Percentiles rank a stretch among this genome's conserved stretches.
These are phyloP conservation scores for Arctium minus DNA, from an alignment of 129 eudicot genomes.

Conservation along the genomic window DNA sequence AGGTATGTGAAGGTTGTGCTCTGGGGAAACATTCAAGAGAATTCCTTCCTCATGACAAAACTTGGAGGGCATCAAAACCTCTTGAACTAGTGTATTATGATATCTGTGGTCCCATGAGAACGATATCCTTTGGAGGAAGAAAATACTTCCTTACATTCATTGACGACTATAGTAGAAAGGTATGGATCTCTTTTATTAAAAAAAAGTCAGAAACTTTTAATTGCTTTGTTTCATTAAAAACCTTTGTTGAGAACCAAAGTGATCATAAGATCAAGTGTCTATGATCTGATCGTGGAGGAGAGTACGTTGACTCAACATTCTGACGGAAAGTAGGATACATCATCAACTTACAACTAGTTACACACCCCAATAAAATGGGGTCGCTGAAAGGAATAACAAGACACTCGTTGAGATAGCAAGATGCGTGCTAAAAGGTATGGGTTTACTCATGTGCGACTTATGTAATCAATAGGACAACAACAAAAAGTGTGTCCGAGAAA, in stretches of 20 bases:
- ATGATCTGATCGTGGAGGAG: no score
- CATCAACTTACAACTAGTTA: background rate
- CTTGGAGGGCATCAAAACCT: no score
- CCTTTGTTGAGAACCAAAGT: background rate
- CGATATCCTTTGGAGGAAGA: no score
- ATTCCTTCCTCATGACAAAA: no score
- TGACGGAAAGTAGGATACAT: background rate
- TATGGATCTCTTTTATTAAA: no score
- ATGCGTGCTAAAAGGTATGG: background rate
- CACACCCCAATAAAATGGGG: slow-evolving; percentile 4
- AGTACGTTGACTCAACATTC: background rate
- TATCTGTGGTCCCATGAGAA: no score
- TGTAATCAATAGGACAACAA: background rate
- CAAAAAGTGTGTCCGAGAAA: background rate
- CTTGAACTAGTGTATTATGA: no score
- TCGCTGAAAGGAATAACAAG: background rate
- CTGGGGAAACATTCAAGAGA: no score
- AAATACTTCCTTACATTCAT: no score
- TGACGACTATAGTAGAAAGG: no score
- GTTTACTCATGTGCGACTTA: background rate
- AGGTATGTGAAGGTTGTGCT: no score
- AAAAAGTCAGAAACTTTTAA: no score
- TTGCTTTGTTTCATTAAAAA: background rate
- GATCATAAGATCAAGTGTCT: background rate
- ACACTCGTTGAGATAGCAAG: background rate